phyloP scores from a whole-genome alignment of 345 rosid genomes.

The Aurinia saxatilis region DNA sequence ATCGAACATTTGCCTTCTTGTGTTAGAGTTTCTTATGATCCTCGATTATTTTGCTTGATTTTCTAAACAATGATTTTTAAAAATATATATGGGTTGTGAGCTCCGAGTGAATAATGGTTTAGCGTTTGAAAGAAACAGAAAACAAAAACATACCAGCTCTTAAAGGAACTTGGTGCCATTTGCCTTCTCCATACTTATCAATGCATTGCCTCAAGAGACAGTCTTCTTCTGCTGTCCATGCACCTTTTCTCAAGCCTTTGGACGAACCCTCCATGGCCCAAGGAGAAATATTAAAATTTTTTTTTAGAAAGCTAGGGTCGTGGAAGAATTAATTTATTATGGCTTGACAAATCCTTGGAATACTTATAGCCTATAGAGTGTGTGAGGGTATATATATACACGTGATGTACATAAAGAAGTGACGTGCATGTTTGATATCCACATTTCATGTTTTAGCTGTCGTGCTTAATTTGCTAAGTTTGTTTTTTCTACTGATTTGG shows the following conservation, averaged over 20 bases:
- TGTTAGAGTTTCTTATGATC: too few species aligned
- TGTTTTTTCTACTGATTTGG: neutral
- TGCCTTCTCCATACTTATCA: conserved; percentile 38
- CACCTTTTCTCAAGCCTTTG: conserved; percentile 36
- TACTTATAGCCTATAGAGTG: neutral
- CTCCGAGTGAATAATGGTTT: too few species aligned
- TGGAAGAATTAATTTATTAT: neutral
- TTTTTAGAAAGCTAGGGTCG: neutral
- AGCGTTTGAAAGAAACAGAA: too few species aligned
- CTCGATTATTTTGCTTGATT: too few species aligned
- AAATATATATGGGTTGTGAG: too few species aligned
- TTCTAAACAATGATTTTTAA: too few species aligned
- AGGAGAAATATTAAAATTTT: neutral
- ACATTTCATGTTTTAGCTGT: neutral
- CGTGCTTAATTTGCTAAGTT: conserved; percentile 3
- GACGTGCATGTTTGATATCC: conserved; percentile 20
- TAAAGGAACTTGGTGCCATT: conserved; percentile 40
- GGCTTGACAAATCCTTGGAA: neutral
- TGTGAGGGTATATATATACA: conserved; percentile 8
- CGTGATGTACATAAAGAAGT: neutral
- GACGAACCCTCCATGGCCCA: conserved; percentile 12
- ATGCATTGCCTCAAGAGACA: conserved; percentile 34
- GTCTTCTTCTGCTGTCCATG: conserved; percentile 51
- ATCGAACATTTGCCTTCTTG: too few species aligned
- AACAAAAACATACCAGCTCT: conserved; percentile 28